Base-by-base conservation (phyloP, 257 asterid genomes). In the Vinca minor region DNA sequence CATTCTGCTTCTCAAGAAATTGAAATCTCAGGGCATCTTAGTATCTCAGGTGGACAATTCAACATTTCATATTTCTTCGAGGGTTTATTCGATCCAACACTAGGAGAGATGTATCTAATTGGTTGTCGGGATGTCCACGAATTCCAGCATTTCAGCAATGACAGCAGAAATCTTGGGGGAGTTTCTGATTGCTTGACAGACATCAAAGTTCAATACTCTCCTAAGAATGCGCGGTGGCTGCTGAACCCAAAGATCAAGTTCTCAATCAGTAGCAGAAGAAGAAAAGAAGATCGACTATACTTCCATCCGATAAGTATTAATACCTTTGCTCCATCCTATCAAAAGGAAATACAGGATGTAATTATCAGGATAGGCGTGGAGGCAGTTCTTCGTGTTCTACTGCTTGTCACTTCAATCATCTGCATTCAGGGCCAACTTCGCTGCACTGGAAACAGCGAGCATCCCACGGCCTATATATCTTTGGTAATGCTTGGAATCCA, bases 221-320 rank as follows among this genome's bases (percentile, higher is more conserved):
- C 76, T 2, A 59, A 38, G 65, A 71, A 58, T 60, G 63, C 68
- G 31, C 3, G 53, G 32, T 71, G 76, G 76, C 59, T 71, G 15
- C 15, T 59, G 58, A 61, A 60, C 29, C 68, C 76, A n/a, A 65
- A 14, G 14, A 65, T 62, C 46, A 71, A 65, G 53, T 23, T 65
- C 64, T 41, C 62, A 31, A 53, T 71, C 68, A 50, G 28, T 25
- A 71, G 68, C 71, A 28, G 59, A 63, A 65, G 76, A 34, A 59
- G 20, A 20, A 25, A 65, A 35, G 65, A 70, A 35, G 74, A 70
- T 44, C 61, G 28, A 34, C 38, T 70, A 8, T 57, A 63, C 65
- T 25, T 55, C 44, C 42, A 13, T 23, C 65, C 74, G 2, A 3
- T 63, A 31, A 58, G 28, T 18, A 36, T 31, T 15, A 20, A 59